Evolutionary conservation across 257 asterid species (phyloP).

Genomic region (Ophiorrhiza pumila): DNA sequence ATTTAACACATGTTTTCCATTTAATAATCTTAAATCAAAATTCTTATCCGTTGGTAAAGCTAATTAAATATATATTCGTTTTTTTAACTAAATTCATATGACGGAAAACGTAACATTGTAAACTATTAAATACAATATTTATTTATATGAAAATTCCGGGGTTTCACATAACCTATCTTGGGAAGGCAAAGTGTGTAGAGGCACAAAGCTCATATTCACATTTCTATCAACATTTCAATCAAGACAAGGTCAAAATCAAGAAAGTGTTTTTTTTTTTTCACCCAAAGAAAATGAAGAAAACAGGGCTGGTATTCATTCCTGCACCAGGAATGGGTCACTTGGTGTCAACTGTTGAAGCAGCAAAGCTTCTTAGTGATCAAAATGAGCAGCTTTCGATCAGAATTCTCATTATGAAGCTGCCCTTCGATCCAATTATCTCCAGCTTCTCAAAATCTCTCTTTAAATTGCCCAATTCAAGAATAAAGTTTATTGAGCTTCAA

Average conservation of each 20-base stretch:
- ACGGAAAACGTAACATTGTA: too few species aligned
- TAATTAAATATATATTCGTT: too few species aligned
- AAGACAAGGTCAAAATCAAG: not conserved
- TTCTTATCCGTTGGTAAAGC: too few species aligned
- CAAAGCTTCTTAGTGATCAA: conserved; percentile 14
- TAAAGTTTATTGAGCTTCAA: conserved; percentile 7
- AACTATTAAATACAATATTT: too few species aligned
- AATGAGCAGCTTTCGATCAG: conserved; percentile 16
- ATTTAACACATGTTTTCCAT: too few species aligned
- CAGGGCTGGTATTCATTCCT: conserved; percentile 29
- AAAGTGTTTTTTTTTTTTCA: too few species aligned
- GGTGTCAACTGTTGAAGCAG: conserved; percentile 20
- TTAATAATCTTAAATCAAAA: too few species aligned
- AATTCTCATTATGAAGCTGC: conserved; percentile 19
- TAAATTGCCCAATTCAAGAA: not conserved
- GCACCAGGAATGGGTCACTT: conserved; percentile 32
- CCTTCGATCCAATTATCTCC: conserved; percentile 17
- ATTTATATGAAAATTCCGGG: too few species aligned
- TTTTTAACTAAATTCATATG: too few species aligned
- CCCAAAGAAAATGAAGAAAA: conserved; percentile 13
- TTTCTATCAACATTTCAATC: not conserved
- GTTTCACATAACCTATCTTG: too few species aligned
- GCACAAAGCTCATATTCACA: too few species aligned
- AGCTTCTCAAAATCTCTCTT: conserved; percentile 11
- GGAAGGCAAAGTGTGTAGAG: too few species aligned